Evolutionary conservation across 805 yeast genomes (phyloP), one percentile per base, ranked within the genome.

Genomic region (Spathaspora hagerdaliae): DNA sequence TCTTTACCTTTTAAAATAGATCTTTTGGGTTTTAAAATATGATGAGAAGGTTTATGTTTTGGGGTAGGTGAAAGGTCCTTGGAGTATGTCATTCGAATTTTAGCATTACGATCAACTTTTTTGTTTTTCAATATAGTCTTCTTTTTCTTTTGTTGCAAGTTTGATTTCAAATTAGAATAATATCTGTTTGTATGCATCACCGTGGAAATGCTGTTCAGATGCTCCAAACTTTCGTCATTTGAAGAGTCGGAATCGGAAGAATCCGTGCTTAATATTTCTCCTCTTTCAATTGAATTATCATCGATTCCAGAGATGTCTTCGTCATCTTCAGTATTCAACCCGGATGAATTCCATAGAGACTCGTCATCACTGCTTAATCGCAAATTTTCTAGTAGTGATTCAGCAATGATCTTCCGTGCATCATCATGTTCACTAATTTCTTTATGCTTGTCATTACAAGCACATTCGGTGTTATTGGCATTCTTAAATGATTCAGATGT

Each of bases 1-100:
- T 40, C 24, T 8, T 41, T 40, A 5, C 45, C 38, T 37, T 71
- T 71, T 41, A 71, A 52, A n/a, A 71, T 71, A n/a, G 73, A 67
- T 34, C 63, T 55, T 50, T 67, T 67, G 1, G 77, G 77, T 51
- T 68, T 64, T 33, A 71, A 54, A 2, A 58, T 63, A 41, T 67
- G 70, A 52, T 71, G 77, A 27, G 69, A 66, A 5, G 77, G 77
- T 45, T 63, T 61, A 46, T 69, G 73, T 42, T 69, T 70, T 1
- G 71, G 74, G 0, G 66, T 61, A 1, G 73, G 73, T 7, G 71
- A 54, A 34, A 35, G 36, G 32, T 36, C 48, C 42, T 41, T 41
- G 7, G 15, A n/a, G 14, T 9, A 4, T 6, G 8, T 19, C 12
- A 7, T 24, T 36, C 19, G 7, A 13, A 8, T 7, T 26, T 31